These are phyloP conservation scores for Microcyclospora pomicola DNA, from an alignment of 2,329 filamentous ascomycete genomes.

Conservation along the genomic window DNA sequence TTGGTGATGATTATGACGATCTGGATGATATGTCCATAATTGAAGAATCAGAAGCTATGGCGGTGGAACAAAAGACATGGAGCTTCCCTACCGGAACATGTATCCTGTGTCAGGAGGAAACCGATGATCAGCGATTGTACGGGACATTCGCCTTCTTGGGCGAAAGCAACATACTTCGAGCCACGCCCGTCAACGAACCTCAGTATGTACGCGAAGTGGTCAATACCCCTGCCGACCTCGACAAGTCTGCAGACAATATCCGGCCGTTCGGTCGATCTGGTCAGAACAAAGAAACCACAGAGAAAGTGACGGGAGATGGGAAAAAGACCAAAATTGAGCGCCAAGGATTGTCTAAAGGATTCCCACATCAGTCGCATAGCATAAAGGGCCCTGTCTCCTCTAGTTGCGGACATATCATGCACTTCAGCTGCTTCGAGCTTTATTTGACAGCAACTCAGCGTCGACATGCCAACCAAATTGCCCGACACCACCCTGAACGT, in stretches of 20 bases:
- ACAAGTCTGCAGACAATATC: slow-evolving; percentile 67
- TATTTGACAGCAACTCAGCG: slow-evolving; percentile 75
- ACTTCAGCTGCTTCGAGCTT: slow-evolving; percentile 85
- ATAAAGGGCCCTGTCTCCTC: slow-evolving; percentile 70
- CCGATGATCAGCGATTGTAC: slow-evolving; percentile 74
- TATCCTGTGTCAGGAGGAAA: slow-evolving; percentile 93
- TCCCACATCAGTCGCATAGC: slow-evolving; percentile 45
- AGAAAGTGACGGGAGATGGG: slow-evolving; percentile 62
- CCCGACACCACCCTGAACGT: slow-evolving; percentile 80
- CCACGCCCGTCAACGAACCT: slow-evolving; percentile 68
- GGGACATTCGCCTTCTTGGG: slow-evolving; percentile 86
- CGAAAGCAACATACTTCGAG: slow-evolving; percentile 71
- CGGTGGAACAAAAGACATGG: slow-evolving; percentile 58
- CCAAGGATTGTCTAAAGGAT: slow-evolving; percentile 79
- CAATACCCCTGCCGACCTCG: slow-evolving; percentile 65
- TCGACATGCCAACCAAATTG: slow-evolving; percentile 83
- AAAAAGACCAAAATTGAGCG: slow-evolving; percentile 58
- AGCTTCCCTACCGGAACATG: slow-evolving; percentile 89
- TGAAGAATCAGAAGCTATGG: slow-evolving; percentile 43
- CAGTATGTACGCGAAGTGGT: slow-evolving; percentile 76
- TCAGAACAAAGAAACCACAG: slow-evolving; percentile 65
- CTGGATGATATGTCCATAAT: slow-evolving; percentile 41
- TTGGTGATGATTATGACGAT: slow-evolving; percentile 63
- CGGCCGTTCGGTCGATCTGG: slow-evolving; percentile 84
- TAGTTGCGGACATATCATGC: slow-evolving; percentile 97